Evolutionary conservation across 257 asterid genomes (phyloP).

Genomic region (Primulina huaijiensis): DNA sequence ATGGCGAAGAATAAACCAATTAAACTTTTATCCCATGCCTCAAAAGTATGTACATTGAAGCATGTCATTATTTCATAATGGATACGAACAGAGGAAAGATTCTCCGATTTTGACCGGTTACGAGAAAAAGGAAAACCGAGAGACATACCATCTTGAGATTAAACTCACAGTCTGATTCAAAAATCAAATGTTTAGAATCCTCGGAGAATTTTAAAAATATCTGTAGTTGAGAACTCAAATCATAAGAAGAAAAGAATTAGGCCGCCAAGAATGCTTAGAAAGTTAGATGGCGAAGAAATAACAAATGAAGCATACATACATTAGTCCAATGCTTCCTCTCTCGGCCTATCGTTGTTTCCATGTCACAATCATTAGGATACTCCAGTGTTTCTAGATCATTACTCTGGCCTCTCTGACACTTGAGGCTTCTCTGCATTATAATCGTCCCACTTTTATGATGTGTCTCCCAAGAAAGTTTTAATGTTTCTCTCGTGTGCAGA

Average conservation of each 20-base stretch:
- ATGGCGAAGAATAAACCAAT: slow-evolving; percentile 18
- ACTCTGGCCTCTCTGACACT: slow-evolving; percentile 49
- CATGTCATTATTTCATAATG: slow-evolving; percentile 11
- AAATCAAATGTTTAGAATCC: slow-evolving; percentile 48
- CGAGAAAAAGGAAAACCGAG: slow-evolving; percentile 17
- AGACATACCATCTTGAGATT: slow-evolving; percentile 42
- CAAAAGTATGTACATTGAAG: slow-evolving; percentile 1
- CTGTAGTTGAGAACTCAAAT: slow-evolving; percentile 52
- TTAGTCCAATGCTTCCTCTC: slow-evolving; percentile 57
- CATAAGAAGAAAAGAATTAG: slow-evolving; percentile 24
- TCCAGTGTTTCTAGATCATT: slow-evolving; percentile 26
- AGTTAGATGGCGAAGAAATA: slow-evolving; percentile 19
- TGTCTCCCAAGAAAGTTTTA: slow-evolving; percentile 39
- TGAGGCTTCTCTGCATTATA: slow-evolving; percentile 49
- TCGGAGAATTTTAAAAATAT: slow-evolving; percentile 47
- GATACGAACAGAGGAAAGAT: slow-evolving; percentile 13
- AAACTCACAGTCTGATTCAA: slow-evolving; percentile 39
- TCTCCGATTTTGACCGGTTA: slow-evolving; percentile 3
- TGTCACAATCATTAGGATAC: slow-evolving; percentile 33
- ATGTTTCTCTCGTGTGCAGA: slow-evolving; percentile 53
- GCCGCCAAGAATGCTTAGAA: slow-evolving; percentile 14
- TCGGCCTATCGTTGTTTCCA: slow-evolving; percentile 29
- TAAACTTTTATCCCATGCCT: slow-evolving; percentile 2
- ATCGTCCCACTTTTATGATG: slow-evolving; percentile 33
- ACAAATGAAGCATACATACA: slow-evolving; percentile 45